These are phyloP conservation scores for Acanthamoeba culbertsoni DNA, from an alignment of 208 protist species.

Conservation along the genomic window DNA sequence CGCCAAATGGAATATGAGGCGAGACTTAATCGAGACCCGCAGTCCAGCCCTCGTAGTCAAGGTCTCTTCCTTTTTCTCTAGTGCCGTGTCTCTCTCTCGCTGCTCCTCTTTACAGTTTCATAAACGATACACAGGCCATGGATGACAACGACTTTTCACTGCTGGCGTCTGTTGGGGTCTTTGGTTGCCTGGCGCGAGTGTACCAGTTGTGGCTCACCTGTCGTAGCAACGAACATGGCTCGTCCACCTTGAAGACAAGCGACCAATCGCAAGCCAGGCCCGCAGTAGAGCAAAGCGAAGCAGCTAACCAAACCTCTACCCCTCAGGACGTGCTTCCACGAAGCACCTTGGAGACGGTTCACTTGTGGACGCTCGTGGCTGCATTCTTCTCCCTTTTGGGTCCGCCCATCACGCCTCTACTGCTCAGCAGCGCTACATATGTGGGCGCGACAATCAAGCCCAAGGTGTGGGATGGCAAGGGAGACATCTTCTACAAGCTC, in stretches of 20 bases:
- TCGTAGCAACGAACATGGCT: no score
- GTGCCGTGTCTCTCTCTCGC: background rate
- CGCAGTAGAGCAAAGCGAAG: background rate
- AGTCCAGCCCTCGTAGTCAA: background rate
- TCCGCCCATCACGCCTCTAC: background rate
- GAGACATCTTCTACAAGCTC: slow-evolving; percentile 49
- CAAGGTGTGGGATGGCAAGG: slow-evolving; percentile 43
- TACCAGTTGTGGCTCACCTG: background rate
- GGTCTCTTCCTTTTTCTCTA: background rate
- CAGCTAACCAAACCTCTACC: background rate
- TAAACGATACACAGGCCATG: background rate
- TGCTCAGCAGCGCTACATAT: background rate
- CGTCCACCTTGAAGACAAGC: background rate
- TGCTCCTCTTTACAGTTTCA: no score
- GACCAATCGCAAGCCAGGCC: background rate
- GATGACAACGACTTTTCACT: slow-evolving; percentile 17
- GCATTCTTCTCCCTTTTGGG: slow-evolving; percentile 14
- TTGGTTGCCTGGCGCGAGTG: background rate
- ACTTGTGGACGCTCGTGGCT: slow-evolving; percentile 6
- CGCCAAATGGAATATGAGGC: slow-evolving; percentile 23
- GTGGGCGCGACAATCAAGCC: slow-evolving; percentile 37
- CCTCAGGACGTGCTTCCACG: background rate
- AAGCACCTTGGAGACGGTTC: background rate
- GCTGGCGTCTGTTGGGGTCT: background rate
- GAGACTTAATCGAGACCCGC: background rate